Evolutionary conservation across 331 rosid species (phyloP).

Genomic region (Malus hybrid): DNA sequence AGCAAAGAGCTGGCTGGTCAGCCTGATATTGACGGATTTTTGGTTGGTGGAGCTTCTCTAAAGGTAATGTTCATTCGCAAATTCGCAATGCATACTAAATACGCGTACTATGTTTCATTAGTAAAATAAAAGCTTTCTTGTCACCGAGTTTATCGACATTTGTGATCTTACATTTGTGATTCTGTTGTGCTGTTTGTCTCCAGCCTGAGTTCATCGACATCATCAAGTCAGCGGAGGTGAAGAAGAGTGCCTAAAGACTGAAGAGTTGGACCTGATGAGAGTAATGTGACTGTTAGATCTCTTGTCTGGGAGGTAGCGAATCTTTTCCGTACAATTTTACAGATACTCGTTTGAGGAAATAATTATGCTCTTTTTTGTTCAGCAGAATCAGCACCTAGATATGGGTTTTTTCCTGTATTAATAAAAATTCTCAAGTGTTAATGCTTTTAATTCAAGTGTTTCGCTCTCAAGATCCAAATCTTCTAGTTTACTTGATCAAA

Average conservation of each 20-base stretch:
- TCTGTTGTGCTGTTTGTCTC: not conserved
- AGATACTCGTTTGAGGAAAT: constrained; percentile 2
- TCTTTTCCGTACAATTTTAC: constrained; percentile 9
- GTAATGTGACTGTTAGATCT: constrained; percentile 4
- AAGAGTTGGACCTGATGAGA: not conserved
- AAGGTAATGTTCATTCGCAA: constrained; percentile 15
- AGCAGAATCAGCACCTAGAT: constrained; percentile 5
- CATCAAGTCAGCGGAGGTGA: constrained; percentile 33
- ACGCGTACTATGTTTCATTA: not conserved
- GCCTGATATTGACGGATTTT: constrained; percentile 40
- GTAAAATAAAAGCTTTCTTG: not conserved
- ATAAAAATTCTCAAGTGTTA: not conserved
- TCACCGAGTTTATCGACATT: not conserved
- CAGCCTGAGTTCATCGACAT: constrained; percentile 48
- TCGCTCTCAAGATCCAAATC: not conserved
- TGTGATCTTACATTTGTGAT: not conserved
- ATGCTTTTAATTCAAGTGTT: not conserved
- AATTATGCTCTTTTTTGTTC: not conserved
- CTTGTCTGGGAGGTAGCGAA: constrained; percentile 2
- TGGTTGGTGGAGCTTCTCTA: not conserved
- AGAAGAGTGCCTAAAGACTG: constrained; percentile 25
- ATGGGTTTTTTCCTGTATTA: constrained; percentile 1
- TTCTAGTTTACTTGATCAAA: not conserved
- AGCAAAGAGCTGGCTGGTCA: constrained; percentile 31
- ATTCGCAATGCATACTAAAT: no score